phyloP scores from a whole-genome alignment of 2,329 filamentous ascomycete species.

The Trichoderma atroviride region DNA sequence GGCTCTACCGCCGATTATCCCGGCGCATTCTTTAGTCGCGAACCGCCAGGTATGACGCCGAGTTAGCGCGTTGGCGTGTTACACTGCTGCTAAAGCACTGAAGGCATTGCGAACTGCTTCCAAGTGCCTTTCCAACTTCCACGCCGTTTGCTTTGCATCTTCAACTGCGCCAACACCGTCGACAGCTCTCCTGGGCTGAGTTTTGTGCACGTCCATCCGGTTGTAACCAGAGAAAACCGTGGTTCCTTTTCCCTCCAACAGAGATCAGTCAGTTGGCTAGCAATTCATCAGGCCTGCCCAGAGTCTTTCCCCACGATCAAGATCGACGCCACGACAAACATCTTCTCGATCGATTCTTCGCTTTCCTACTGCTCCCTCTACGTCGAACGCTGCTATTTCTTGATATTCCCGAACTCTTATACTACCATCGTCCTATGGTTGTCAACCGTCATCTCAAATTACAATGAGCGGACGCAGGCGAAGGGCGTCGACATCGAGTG shows the following conservation, averaged over 20 bases:
- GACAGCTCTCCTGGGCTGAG: background rate
- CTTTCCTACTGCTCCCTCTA: background rate
- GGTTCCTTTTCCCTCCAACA: background rate
- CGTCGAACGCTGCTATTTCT: background rate
- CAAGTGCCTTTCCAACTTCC: background rate
- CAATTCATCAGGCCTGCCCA: background rate
- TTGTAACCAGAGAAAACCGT: background rate
- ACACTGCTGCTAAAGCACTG: background rate
- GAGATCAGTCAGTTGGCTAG: background rate
- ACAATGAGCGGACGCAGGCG: slow-evolving; percentile 39
- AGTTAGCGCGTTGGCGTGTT: slow-evolving; percentile 14
- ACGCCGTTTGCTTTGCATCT: background rate
- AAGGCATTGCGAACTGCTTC: background rate
- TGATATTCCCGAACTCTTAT: background rate
- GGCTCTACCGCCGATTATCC: background rate
- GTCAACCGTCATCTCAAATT: background rate
- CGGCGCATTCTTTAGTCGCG: slow-evolving; percentile 10
- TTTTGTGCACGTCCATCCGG: background rate
- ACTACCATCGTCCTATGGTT: background rate
- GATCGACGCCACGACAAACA: background rate
- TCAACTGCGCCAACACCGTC: background rate
- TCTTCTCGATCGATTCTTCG: background rate
- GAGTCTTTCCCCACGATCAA: background rate
- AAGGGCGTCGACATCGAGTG: slow-evolving; percentile 49
- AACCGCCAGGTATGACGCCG: slow-evolving; percentile 18